Conservation (phyloP, 805 yeast species). For the Cyberlindnera suaveolens region DNA sequence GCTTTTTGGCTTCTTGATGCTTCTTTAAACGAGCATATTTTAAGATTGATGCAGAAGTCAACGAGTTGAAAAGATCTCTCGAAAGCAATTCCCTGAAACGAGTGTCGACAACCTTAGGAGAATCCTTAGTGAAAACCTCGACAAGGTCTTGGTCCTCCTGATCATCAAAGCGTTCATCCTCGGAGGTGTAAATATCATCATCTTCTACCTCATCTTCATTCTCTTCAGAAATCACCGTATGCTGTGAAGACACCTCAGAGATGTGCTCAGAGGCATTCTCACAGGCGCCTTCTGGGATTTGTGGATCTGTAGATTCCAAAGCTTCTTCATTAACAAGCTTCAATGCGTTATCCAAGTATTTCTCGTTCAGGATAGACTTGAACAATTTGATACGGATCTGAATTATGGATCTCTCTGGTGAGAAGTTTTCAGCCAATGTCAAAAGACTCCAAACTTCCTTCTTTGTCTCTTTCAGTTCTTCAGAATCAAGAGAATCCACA, state of each 20-base stretch:
- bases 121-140: neutral
- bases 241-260: too few relatives aligned
- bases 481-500: slow-evolving; percentile 12
- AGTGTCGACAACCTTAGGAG: slow-evolving; percentile 6
- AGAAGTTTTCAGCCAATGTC: slow-evolving; percentile 19
- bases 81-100: slow-evolving; percentile 18
- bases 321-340: slow-evolving; percentile 13
- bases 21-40: slow-evolving; percentile 17
- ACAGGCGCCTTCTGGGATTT: slow-evolving; percentile 1
- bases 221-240: slow-evolving; percentile 3
- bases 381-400: slow-evolving; percentile 24
- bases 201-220: neutral
- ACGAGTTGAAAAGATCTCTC: slow-evolving; percentile 20
- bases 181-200: slow-evolving; percentile 5
- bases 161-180: neutral
- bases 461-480: slow-evolving; percentile 20
- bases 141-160: neutral
- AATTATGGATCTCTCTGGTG: slow-evolving; percentile 22
- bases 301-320: slow-evolving; percentile 1
- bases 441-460: slow-evolving; percentile 22
- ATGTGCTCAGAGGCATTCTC: slow-evolving; percentile 3
- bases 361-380: slow-evolving; percentile 24
- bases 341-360: slow-evolving; percentile 19
- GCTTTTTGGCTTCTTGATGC: slow-evolving; percentile 8
- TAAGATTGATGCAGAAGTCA: slow-evolving; percentile 19